phyloP scores from a whole-genome alignment of 345 rosid genomes.

The Camelina hispida region DNA sequence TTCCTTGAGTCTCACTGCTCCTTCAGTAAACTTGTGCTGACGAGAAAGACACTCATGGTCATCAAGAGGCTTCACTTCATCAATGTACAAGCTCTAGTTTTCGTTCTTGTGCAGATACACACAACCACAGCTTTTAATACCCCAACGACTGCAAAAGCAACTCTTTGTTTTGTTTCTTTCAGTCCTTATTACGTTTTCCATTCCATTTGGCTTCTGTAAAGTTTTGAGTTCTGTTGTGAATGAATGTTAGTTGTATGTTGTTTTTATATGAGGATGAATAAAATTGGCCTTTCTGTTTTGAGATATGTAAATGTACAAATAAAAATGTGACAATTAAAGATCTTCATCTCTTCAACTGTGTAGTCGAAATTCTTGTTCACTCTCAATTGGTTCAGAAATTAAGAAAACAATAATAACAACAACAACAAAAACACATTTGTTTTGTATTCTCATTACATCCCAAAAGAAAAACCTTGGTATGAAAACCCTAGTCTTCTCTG shows the following conservation, averaged over 20 bases:
- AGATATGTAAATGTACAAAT: no score
- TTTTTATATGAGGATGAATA: slow-evolving; percentile 28
- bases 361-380: neutral
- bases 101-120: slow-evolving; percentile 35
- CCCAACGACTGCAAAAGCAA: neutral
- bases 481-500: slow-evolving; percentile 46
- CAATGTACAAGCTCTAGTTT: slow-evolving; percentile 25
- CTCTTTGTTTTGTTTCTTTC: slow-evolving; percentile 12
- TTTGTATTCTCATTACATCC: slow-evolving; percentile 18
- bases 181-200: slow-evolving; percentile 4
- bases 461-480: neutral
- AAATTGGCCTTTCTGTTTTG: neutral
- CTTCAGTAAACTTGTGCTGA: neutral
- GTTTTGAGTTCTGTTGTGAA: slow-evolving; percentile 39
- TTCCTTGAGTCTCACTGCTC: slow-evolving; percentile 10
- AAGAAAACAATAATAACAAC: slow-evolving; percentile 8
- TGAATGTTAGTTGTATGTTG: slow-evolving; percentile 27
- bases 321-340: neutral
- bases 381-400: slow-evolving; percentile 1
- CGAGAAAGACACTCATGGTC: slow-evolving; percentile 21
- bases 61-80: slow-evolving; percentile 27
- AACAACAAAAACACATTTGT: slow-evolving; percentile 1
- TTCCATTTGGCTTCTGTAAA: slow-evolving; percentile 34
- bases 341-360: neutral
- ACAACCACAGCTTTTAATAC: slow-evolving; percentile 35